Evolutionary conservation across 768 basidiomycete genomes (phyloP).

Genomic region (Pulveroboletus ravenelii): DNA sequence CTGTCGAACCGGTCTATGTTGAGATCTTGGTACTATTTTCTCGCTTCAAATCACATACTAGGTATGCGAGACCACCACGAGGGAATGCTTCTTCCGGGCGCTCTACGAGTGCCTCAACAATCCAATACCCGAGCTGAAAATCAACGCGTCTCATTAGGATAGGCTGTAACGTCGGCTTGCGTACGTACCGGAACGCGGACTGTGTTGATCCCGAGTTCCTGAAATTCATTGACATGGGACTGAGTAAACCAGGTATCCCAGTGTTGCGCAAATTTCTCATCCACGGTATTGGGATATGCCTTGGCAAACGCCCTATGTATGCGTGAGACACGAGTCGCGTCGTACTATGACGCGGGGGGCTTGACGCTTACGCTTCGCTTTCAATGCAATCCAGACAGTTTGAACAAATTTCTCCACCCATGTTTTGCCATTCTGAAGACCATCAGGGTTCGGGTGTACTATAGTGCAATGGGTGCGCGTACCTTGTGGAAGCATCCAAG

Average conservation of each 20-base stretch:
- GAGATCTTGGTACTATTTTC: background rate
- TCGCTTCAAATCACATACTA: conserved; percentile 40
- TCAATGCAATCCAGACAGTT: conserved; percentile 61
- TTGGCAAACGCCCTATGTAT: conserved; percentile 50
- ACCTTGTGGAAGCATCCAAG: conserved; percentile 83
- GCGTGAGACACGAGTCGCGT: background rate
- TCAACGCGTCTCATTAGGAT: background rate
- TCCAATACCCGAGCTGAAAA: conserved; percentile 74
- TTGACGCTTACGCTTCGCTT: conserved; percentile 53
- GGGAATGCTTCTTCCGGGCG: conserved; percentile 58
- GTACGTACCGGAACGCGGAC: conserved; percentile 66
- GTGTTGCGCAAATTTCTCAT: conserved; percentile 55
- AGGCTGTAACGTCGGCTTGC: background rate
- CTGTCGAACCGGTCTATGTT: conserved; percentile 31
- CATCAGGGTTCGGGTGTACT: background rate
- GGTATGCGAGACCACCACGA: conserved; percentile 59
- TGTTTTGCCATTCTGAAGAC: conserved; percentile 56
- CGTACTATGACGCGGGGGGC: no score
- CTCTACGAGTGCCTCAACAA: conserved; percentile 68
- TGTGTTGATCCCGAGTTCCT: conserved; percentile 59
- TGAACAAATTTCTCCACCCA: conserved; percentile 64
- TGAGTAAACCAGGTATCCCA: conserved; percentile 76
- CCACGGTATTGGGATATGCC: conserved; percentile 55
- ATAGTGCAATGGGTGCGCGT: background rate
- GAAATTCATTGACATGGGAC: conserved; percentile 52